Conservation (phyloP, 208 protist genomes). For the Trichomonas tenax region DNA sequence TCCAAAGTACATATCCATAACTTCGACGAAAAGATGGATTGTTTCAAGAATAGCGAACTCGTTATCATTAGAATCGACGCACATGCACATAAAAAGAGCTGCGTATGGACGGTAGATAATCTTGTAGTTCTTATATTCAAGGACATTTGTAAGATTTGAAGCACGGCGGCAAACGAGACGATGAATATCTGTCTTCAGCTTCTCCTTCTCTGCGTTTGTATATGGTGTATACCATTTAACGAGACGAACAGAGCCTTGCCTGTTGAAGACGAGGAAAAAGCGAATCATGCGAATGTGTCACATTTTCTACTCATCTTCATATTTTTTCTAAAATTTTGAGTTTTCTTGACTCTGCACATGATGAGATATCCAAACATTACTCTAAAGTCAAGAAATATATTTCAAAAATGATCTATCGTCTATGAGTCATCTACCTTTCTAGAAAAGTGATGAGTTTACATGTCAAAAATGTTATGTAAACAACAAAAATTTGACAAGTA, state of each 20-base stretch:
- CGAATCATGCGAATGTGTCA: not conserved
- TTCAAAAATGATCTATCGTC: too few species aligned
- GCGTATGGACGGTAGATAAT: conserved; percentile 23
- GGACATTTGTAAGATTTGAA: not conserved
- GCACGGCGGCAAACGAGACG: not conserved
- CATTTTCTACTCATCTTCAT: not conserved
- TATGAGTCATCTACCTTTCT: too few species aligned
- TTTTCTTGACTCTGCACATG: too few species aligned
- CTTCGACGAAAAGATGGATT: conserved; percentile 23
- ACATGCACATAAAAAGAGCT: conserved; percentile 22
- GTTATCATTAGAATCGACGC: conserved; percentile 21
- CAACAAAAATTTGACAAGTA: too few species aligned
- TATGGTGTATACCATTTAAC: conserved; percentile 23
- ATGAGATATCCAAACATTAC: too few species aligned
- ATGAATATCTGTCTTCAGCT: conserved; percentile 1
- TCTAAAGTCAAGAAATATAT: too few species aligned
- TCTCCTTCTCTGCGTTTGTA: not conserved
- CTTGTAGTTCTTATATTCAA: conserved; percentile 23
- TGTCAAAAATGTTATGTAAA: too few species aligned
- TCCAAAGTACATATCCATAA: conserved; percentile 15
- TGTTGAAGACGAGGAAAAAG: conserved; percentile 13
- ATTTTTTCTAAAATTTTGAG: too few species aligned
- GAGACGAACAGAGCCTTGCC: conserved; percentile 12
- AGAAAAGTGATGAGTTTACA: too few species aligned
- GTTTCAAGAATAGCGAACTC: conserved; percentile 16